These are phyloP conservation scores for Cystobasidium sp. DNA, from an alignment of 1,284 basidiomycete genomes.

Conservation along the genomic window DNA sequence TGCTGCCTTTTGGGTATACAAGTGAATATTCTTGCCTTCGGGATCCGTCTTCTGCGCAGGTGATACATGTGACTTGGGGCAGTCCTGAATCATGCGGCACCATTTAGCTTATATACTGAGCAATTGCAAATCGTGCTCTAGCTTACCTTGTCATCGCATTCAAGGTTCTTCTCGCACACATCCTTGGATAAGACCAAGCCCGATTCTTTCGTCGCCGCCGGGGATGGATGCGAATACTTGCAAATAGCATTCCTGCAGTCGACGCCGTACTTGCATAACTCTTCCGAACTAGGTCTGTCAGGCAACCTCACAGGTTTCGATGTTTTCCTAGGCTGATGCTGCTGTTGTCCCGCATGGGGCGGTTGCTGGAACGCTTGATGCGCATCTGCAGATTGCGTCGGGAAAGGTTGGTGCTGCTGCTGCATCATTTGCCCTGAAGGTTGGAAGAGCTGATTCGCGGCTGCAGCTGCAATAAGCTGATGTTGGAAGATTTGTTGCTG, in stretches of 20 bases:
- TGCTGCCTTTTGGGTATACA: constrained; percentile 31
- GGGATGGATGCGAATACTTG: constrained; percentile 85
- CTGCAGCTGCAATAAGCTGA: constrained; percentile 42
- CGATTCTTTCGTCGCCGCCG: constrained; percentile 84
- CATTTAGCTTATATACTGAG: constrained; percentile 36
- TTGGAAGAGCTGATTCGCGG: constrained; percentile 38
- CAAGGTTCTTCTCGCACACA: constrained; percentile 78
- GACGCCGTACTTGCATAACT: constrained; percentile 82
- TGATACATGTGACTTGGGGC: constrained; percentile 53
- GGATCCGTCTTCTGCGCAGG: constrained; percentile 49
- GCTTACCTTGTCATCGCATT: constrained; percentile 74
- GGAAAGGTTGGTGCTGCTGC: constrained; percentile 19
- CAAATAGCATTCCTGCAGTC: constrained; percentile 88
- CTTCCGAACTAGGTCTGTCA: constrained; percentile 57
- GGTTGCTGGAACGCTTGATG: constrained; percentile 31
- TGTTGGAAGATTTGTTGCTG: constrained; percentile 45
- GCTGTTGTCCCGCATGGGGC: constrained; percentile 21
- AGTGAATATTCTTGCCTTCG: constrained; percentile 30
- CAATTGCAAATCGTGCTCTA: constrained; percentile 56
- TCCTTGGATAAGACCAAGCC: constrained; percentile 92
- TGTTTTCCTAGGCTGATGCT: constrained; percentile 23
- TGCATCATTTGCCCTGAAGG: constrained; percentile 7
- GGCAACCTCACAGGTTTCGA: constrained; percentile 52
- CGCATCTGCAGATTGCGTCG: constrained; percentile 3
- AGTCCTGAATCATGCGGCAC: constrained; percentile 49